Conservation (phyloP, 352 stramenopile species). For the Pythium inflatum region DNA sequence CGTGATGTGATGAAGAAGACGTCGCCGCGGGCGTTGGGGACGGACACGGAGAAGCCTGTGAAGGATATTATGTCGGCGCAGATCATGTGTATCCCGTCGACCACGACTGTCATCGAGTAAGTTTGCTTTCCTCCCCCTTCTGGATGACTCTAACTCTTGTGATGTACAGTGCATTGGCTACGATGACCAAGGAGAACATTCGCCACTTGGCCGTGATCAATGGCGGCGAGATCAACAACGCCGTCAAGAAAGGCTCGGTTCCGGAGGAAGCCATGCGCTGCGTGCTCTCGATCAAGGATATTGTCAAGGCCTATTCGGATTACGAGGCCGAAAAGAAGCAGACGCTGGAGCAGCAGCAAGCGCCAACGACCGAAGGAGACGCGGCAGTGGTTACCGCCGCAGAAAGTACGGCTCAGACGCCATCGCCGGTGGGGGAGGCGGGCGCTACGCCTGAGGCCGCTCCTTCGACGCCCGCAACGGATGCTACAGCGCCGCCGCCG, state of each 20-base stretch:
- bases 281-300: conserved; percentile 86
- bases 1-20: conserved; percentile 82
- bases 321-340: conserved; percentile 68
- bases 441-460: neutral
- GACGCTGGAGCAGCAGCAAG: conserved; percentile 19
- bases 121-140: conserved; percentile 15
- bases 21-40: conserved; percentile 51
- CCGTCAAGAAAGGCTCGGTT: conserved; percentile 74
- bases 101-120: conserved; percentile 82
- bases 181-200: conserved; percentile 89
- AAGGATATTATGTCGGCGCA: conserved; percentile 85
- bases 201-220: conserved; percentile 84
- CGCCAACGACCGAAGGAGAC: neutral
- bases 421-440: neutral
- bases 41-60: conserved; percentile 55
- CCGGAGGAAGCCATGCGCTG: conserved; percentile 85
- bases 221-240: conserved; percentile 68
- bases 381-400: no score
- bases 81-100: conserved; percentile 85
- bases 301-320: conserved; percentile 73
- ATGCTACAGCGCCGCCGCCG: conserved; percentile 15
- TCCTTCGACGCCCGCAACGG: neutral
- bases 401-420: no score
- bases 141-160: neutral
- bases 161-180: conserved; percentile 60